A percentile compares a stretch with the other conserved stretches of the same genome.
These are phyloP conservation scores for Botrytis tulipae DNA, from an alignment of 2,329 filamentous ascomycete genomes.

Conservation along the genomic window DNA sequence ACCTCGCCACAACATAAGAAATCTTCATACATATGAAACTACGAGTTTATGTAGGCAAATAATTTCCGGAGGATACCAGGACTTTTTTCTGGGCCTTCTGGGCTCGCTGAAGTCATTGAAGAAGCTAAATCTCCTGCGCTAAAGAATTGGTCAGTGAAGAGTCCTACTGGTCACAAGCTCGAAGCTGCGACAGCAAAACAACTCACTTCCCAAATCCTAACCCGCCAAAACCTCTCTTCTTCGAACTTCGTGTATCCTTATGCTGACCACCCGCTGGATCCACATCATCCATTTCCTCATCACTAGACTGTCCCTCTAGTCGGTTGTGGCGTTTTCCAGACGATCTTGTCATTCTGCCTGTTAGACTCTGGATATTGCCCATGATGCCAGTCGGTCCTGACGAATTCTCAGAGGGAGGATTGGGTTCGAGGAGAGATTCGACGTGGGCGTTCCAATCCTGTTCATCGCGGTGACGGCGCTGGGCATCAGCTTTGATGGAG, in stretches of 20 bases:
- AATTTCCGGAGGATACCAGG: background rate
- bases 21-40: background rate
- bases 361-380: background rate
- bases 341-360: conserved; percentile 10
- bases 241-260: conserved; percentile 53
- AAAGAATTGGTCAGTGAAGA: conserved; percentile 10
- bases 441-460: conserved; percentile 36
- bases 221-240: conserved; percentile 45
- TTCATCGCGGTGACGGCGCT: conserved; percentile 47
- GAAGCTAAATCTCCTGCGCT: background rate
- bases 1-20: background rate
- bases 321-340: conserved; percentile 1
- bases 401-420: background rate
- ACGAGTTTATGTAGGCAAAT: background rate
- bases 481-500: conserved; percentile 59
- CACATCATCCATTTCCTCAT: conserved; percentile 30
- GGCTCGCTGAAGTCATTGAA: background rate
- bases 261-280: conserved; percentile 43
- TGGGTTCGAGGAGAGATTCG: conserved; percentile 34
- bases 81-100: background rate
- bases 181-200: background rate
- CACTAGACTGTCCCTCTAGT: conserved; percentile 48
- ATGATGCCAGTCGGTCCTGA: background rate
- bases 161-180: conserved; percentile 1
- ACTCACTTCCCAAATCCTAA: conserved; percentile 23